Conservation (phyloP, 2,329 filamentous ascomycete species). For the Cladosporium sp. region DNA sequence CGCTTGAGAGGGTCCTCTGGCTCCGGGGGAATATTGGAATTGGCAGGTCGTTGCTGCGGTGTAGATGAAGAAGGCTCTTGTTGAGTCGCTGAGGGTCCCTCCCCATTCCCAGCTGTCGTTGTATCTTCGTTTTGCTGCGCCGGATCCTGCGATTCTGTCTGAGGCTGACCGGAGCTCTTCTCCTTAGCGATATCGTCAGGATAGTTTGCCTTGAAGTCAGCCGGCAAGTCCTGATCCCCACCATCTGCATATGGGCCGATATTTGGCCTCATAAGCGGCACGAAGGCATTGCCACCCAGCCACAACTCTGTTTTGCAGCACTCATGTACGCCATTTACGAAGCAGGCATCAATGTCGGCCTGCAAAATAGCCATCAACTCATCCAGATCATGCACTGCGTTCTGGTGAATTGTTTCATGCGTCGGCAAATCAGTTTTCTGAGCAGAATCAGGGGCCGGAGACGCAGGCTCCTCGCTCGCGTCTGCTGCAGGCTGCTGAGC, state of each 20-base stretch:
- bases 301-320: conserved; percentile 24
- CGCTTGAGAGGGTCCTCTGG: not conserved
- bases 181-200: conserved; percentile 14
- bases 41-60: not conserved
- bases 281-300: conserved; percentile 18
- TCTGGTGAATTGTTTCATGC: not conserved
- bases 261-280: conserved; percentile 24
- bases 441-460: not conserved
- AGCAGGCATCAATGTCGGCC: not conserved
- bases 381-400: not conserved
- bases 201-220: conserved; percentile 23
- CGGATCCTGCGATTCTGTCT: not conserved
- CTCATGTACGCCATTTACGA: conserved; percentile 13
- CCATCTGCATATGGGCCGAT: conserved; percentile 28
- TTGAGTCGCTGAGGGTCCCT: not conserved
- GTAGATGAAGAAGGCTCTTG: not conserved
- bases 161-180: not conserved
- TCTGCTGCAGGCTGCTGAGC: not conserved
- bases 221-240: conserved; percentile 26
- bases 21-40: not conserved
- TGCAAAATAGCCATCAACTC: not conserved
- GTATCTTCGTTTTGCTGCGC: not conserved
- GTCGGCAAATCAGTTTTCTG: not conserved
- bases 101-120: not conserved
- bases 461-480: not conserved